Evolutionary conservation across 345 rosid species (phyloP), one percentile per base, ranked within the genome.

Genomic region (Brassica rapa): DNA sequence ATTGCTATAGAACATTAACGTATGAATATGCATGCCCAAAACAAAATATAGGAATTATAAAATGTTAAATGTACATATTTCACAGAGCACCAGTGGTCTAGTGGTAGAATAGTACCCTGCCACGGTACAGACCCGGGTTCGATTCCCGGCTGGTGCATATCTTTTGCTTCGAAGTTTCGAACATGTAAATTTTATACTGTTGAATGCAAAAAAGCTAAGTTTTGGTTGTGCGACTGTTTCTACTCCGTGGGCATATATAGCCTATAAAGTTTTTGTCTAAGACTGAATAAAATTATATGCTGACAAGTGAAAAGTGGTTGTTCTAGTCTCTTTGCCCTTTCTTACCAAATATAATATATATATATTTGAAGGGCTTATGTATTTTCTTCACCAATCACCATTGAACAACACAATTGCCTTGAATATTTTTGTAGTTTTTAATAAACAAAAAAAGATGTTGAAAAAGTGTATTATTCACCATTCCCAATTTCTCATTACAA

Each of bases 61-160:
- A 37, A 41, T 10, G 49, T 41, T 41, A 11, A 41, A 41, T 41
- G 49, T 41, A 41, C 2, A 3, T 11, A 3, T 3, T 3, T 41
- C 4, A 41, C 14, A 4, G 8, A 73, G 85, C 82, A 83, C 87
- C 84, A 76, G 84, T 79, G 83, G 85, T 81, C 87, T 80, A 81
- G 87, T 85, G 88, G 78, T 85, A 82, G 78, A 85, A 83, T 83
- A 83, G 86, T 86, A 87, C 88, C 89, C 83, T 89, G 87, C 89
- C 87, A 86, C 88, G 85, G 89, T 88, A 83, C 87, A 86, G 87
- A 83, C 91, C 93, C 88, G 86, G 89, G 90, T 86, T 90, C 87
- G 87, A 87, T 86, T 89, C 85, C 88, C 89, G 88, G 91, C 90
- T 84, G 90, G 88, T 86, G 88, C 91, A 79, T 8, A 4, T 46